Conservation (phyloP, 176 grass and related monocot species). For the Tillandsia fasciculata region DNA sequence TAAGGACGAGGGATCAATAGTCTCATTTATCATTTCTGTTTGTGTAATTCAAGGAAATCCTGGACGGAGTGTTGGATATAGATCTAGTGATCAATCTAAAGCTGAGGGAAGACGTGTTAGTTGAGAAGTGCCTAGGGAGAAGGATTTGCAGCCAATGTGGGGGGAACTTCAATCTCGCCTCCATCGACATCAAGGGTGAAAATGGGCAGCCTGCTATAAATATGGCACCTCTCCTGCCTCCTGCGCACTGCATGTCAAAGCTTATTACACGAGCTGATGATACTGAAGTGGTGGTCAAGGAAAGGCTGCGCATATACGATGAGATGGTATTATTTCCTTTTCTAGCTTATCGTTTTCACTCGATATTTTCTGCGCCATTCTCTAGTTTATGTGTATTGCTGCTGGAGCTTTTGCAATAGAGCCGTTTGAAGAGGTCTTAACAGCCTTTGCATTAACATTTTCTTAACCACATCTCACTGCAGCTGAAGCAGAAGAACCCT, state of each 20-base stretch:
- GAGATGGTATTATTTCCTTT: conserved; percentile 45
- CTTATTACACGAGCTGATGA: conserved; percentile 78
- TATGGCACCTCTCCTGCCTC: conserved; percentile 75
- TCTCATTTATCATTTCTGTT: conserved; percentile 4
- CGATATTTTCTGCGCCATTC: neutral
- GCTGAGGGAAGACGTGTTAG: conserved; percentile 79
- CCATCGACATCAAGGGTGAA: conserved; percentile 65
- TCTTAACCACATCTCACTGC: no score
- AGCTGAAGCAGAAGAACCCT: no score
- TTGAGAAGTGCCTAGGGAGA: conserved; percentile 93
- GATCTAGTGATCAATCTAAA: conserved; percentile 98
- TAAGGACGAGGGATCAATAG: neutral
- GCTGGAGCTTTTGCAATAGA: no score
- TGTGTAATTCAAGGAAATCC: conserved; percentile 49
- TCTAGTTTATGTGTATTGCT: no score
- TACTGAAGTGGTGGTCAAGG: conserved; percentile 73
- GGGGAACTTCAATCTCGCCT: conserved; percentile 77
- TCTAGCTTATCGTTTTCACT: neutral
- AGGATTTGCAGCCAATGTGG: conserved; percentile 78
- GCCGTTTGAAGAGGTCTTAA: no score
- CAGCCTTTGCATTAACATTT: no score
- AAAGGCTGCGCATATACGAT: conserved; percentile 64
- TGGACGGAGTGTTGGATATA: conserved; percentile 69
- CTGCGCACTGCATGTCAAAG: conserved; percentile 68
- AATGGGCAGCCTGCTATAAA: conserved; percentile 69